These are phyloP conservation scores for Apophysomyces sp. DNA, from an alignment of 371 early-diverging fungal genomes.

Conservation along the genomic window DNA sequence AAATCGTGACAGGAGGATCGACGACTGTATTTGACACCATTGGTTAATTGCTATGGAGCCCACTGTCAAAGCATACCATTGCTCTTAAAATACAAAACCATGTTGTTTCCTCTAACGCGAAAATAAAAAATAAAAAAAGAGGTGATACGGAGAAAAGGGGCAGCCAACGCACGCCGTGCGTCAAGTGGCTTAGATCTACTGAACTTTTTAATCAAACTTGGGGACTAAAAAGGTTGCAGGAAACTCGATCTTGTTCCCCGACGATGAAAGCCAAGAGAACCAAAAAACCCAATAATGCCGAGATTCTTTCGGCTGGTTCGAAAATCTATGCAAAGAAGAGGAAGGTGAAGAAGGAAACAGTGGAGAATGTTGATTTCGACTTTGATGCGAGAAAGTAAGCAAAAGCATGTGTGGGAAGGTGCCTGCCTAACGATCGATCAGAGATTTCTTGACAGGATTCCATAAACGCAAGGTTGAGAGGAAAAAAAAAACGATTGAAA, in stretches of 20 bases:
- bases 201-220: no score
- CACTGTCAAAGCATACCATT: conserved; percentile 34
- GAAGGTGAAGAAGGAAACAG: conserved; percentile 58
- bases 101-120: no score
- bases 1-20: conserved; percentile 80
- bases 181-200: no score
- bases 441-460: conserved; percentile 81
- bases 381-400: conserved; percentile 59
- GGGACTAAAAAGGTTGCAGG: no score
- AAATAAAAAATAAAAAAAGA: no score
- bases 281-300: conserved; percentile 50
- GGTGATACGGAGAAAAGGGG: no score
- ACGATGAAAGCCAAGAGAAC: neutral
- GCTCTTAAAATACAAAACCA: conserved; percentile 59
- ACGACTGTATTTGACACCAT: conserved; percentile 47
- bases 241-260: no score
- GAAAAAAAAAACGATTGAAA: conserved; percentile 58
- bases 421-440: conserved; percentile 9
- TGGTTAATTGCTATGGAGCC: neutral
- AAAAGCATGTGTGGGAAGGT: no score
- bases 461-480: conserved; percentile 77
- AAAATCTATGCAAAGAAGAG: conserved; percentile 75
- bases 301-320: conserved; percentile 65
- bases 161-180: no score
- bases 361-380: conserved; percentile 67